Conservation (phyloP, 129 eudicot species). For the Tagetes erecta region DNA sequence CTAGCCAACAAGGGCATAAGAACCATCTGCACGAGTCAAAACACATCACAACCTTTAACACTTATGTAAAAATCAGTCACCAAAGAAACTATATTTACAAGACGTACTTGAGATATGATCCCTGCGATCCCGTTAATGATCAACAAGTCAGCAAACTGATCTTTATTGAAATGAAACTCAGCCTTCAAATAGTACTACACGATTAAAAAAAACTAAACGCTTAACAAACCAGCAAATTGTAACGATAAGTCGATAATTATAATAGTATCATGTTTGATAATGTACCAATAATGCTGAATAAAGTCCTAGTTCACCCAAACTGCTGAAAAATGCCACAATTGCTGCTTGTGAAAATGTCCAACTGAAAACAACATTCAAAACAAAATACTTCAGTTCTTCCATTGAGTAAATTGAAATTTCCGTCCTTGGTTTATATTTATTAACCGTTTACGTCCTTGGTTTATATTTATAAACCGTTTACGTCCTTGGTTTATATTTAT, state of each 20-base stretch:
- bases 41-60: neutral
- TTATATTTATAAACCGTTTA: no score
- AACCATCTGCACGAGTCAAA: slow-evolving; percentile 51
- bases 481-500: no score
- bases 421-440: no score
- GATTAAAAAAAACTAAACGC: neutral
- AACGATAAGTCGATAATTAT: neutral
- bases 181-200: slow-evolving; percentile 78
- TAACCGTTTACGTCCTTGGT: no score
- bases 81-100: neutral
- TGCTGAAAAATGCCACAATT: slow-evolving; percentile 62
- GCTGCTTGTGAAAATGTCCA: slow-evolving; percentile 71
- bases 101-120: slow-evolving; percentile 71
- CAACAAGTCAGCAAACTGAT: slow-evolving; percentile 84
- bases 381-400: slow-evolving; percentile 6
- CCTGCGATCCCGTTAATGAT: slow-evolving; percentile 79
- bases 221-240: neutral
- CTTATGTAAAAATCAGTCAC: neutral
- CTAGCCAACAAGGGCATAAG: slow-evolving; percentile 78
- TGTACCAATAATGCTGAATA: slow-evolving; percentile 60
- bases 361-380: slow-evolving; percentile 41
- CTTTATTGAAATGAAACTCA: slow-evolving; percentile 73
- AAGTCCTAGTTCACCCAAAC: slow-evolving; percentile 66
- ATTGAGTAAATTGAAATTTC: neutral
- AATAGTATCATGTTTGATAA: slow-evolving; percentile 3